Base-by-base conservation (phyloP, 495 filamentous ascomycete genomes). In the Neurospora cerealis region DNA sequence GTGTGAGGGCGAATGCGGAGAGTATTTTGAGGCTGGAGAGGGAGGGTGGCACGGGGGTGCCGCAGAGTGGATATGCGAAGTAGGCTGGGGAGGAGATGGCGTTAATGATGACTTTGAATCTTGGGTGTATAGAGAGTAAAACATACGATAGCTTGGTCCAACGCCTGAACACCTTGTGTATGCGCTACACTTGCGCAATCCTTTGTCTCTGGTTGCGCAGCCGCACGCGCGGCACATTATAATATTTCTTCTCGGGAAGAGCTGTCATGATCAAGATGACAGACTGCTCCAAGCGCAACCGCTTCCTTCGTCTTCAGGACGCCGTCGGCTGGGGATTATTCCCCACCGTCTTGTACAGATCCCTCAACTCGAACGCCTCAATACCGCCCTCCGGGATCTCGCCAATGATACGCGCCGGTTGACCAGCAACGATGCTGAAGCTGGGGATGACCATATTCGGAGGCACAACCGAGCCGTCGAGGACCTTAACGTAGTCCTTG, bases 361-460 rank as follows among this genome's bases (percentile, higher is more conserved):
- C 86, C 72, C 85, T 83, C 78, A 89, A 80, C 80, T 90, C 89
- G 70, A 90, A 87, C 1, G 85, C 85, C 44, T 91, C 89, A 73
- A 86, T 82, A 0, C 86, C 88, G 1, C 93, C 95, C 79, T 97
- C 94, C 2, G 92, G 91, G 2, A 96, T 87, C 82, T 97, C 94
- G 19, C 92, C 95, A 8, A 97, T 88, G 73, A 97, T 91, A 69
- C 92, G 84, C 5, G 90, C 95, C 4, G 94, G 94, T 77, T 89
- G 85, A 0, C 95, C 94, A 0, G 89, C 93, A 21, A 99, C 94
- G 60, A 98, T 87, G 77, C 88, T 91, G 82, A 93, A 95, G 78
- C 92, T 93, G 39, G 94, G 93, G 74, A 98, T 92, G 15, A 98
- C 93, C 91, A 96, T 97, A 72, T 92, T 91, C 19, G 89, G 85